Conservation (phyloP, 192 early-diverging fungal genomes). For the Coemansia nantahalensis region DNA sequence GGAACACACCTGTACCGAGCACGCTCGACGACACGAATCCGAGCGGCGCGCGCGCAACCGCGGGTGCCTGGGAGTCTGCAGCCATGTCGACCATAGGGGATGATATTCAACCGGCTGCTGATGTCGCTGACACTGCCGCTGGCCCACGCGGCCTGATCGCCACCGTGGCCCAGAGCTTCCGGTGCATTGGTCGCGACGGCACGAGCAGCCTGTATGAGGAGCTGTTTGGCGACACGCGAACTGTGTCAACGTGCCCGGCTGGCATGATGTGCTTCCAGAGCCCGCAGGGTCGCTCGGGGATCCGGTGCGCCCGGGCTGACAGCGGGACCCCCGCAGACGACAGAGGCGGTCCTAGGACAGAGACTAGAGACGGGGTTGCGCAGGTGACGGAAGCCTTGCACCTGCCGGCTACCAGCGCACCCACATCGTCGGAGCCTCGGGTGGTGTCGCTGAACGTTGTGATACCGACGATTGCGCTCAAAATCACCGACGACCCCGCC, state of each 20-base stretch:
- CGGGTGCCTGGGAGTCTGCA: too few relatives aligned
- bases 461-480: slow-evolving; percentile 39
- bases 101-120: too few relatives aligned
- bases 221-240: slow-evolving; percentile 3
- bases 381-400: neutral
- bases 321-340: neutral
- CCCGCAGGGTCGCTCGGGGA: slow-evolving; percentile 1
- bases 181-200: slow-evolving; percentile 17
- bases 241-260: slow-evolving; percentile 10
- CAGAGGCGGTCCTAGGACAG: too few relatives aligned
- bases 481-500: slow-evolving; percentile 23
- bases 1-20: too few relatives aligned
- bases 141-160: too few relatives aligned
- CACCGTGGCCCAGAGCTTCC: neutral
- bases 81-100: too few relatives aligned
- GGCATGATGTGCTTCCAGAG: slow-evolving; percentile 28
- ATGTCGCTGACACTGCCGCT: too few relatives aligned
- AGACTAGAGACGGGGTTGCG: neutral
- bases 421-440: slow-evolving; percentile 32
- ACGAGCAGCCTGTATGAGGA: slow-evolving; percentile 21
- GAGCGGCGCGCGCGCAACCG: too few relatives aligned
- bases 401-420: neutral
- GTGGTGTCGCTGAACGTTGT: slow-evolving; percentile 36
- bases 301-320: slow-evolving; percentile 7
- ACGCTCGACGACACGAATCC: too few relatives aligned